Evolutionary conservation across 352 stramenopile genomes (phyloP), one percentile per base, ranked within the genome.

Genomic region (Pythium aristosporum): DNA sequence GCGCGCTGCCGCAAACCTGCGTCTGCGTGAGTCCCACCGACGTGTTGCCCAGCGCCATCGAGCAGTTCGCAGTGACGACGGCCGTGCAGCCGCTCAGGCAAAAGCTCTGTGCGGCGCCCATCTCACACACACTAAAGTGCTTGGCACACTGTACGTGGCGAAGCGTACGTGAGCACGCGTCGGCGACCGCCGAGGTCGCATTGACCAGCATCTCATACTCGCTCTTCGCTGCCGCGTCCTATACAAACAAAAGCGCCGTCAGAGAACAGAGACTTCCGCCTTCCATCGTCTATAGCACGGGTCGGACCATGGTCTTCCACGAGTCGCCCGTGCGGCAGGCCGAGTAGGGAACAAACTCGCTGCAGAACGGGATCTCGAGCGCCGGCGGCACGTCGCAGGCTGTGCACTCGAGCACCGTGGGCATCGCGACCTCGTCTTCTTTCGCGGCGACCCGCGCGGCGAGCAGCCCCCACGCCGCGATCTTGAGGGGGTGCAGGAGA

Each of bases 41-140:
- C 1, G 53, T 9, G 1, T 51, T 61, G 21, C 41, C 25, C 6
- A 79, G 16, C 5, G 48, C 32, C 3, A 63, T 36, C 5, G 68
- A 70, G 64, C 82, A 91, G 62, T 88, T 82, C 12, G 68, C 63
- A 20, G 71, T 37, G 10, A 91, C 54, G 23, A 71, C 53, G 9
- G 62, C n/a, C 1, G 52, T 66, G 59, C 78, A 91, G 65, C 77
- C 85, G 25, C 65, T 63, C 28, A 75, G 64, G 55, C 82, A 91
- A 21, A 92, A 74, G 34, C 54, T 71, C 72, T 89, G 76, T 21
- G 80, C 69, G 4, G 81, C 71, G 2, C 84, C 83, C 58, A 91
- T 76, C 49, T 91, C 84, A 47, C 84, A 92, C 30, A 87, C 81
- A 43, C 73, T 88, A 60, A 92, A 92, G 16, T 77, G 60, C 47